Evolutionary conservation across 805 yeast genomes (phyloP), one percentile per base, ranked within the genome.

Genomic region (Myxozyma melibiosi): DNA sequence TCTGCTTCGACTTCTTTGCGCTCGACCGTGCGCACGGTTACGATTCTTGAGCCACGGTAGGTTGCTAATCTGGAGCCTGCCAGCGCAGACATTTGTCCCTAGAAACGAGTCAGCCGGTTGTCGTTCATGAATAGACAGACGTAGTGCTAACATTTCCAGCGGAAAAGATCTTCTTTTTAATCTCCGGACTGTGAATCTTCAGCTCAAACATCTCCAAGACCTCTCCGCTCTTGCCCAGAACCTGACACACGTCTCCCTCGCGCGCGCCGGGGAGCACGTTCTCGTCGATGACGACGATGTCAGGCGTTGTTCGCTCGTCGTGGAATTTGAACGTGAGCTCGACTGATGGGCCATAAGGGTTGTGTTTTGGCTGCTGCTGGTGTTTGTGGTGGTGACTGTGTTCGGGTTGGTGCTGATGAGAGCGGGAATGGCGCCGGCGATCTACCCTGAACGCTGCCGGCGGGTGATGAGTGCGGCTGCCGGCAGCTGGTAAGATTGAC

Each of bases 221-320:
- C 18, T 55, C 57, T 18, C 55, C 61, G 13, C 39, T 44, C 30
- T 33, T 34, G 24, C 57, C 63, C 22, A 59, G 13, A 11, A 72
- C 66, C 67, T 86, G 91, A 33, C 85, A 86, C 9, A 86, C 72
- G 65, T 84, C 85, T 16, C 91, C 94, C 22, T 76, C 80, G 53
- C 75, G 75, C 1, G 84, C 79, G 0, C 86, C 88, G 0, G 86
- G 84, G 0, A 86, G 58, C 4, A 80, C 72, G 0, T 73, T 65
- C 8, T 81, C 68, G 65, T 86, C 88, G 1, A 88, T 65, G 42
- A 84, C 68, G 1, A 88, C 83, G 30, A 78, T 79, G 39, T 84
- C 84, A 1, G 73, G 41, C 0, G 84, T 82, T 0, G 80, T 73
- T 20, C 89, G 71, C 6, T 78, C 64, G 58, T 88, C 95, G 66